These are phyloP conservation scores for Asterella californica DNA, from an alignment of 225 moss, liverwort and hornwort genomes.

Conservation along the genomic window DNA sequence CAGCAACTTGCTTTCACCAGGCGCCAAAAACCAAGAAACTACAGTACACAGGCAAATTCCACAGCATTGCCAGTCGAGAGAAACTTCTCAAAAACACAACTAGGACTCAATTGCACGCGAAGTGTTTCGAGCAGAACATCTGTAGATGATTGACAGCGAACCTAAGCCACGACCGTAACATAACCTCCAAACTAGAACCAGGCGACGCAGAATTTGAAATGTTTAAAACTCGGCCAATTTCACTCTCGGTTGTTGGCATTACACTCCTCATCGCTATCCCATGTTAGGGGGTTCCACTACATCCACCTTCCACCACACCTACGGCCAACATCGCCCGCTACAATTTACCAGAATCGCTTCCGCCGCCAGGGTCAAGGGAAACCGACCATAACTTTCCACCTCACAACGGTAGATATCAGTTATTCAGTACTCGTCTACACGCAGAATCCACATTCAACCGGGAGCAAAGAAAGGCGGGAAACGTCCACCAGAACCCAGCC, in stretches of 20 bases:
- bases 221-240: neutral
- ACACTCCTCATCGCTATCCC: neutral
- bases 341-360: conserved; percentile 3
- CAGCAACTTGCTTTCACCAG: neutral
- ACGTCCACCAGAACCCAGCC: neutral
- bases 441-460: neutral
- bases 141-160: neutral
- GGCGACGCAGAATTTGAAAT: neutral
- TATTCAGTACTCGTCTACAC: neutral
- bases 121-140: neutral
- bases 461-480: neutral
- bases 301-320: neutral
- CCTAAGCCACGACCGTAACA: conserved; percentile 9
- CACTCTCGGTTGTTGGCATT: conserved; percentile 3
- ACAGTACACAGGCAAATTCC: neutral
- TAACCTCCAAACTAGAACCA: neutral
- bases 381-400: neutral
- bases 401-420: neutral
- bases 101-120: neutral
- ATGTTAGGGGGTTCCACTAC: neutral
- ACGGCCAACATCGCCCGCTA: neutral
- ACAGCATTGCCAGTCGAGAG: neutral
- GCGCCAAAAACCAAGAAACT: neutral
- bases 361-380: neutral
- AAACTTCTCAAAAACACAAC: neutral